A percentile compares a stretch with the other conserved stretches of the same genome.
Evolutionary conservation across 257 asterid genomes (phyloP).

Genomic region (Solanum chmielewskii): DNA sequence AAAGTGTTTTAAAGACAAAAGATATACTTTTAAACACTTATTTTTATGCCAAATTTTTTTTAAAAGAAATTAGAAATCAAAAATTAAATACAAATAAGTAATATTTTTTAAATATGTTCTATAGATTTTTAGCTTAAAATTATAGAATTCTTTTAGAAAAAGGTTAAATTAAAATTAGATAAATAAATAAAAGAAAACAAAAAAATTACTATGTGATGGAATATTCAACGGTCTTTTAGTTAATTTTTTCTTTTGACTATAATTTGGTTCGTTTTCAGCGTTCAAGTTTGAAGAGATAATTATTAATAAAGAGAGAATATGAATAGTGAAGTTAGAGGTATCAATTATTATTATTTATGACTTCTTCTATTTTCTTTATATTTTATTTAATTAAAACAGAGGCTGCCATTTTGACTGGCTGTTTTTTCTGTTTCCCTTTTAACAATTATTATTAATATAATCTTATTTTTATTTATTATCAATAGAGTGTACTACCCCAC

Average conservation of each 20-base stretch:
- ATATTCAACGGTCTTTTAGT: background rate
- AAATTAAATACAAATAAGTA: too few relatives aligned
- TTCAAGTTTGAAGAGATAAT: background rate
- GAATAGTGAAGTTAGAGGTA: background rate
- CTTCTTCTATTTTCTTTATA: background rate
- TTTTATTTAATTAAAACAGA: background rate
- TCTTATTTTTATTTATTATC: background rate
- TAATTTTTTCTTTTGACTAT: background rate
- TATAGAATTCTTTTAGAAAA: too few relatives aligned
- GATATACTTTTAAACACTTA: too few relatives aligned
- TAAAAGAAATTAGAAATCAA: too few relatives aligned
- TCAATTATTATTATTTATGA: background rate
- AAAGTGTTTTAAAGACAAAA: too few relatives aligned
- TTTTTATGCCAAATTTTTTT: too few relatives aligned
- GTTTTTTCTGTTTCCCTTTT: background rate
- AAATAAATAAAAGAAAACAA: too few relatives aligned
- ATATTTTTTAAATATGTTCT: too few relatives aligned
- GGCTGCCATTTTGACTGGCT: constrained; percentile 2
- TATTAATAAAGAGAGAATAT: background rate
- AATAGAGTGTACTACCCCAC: background rate
- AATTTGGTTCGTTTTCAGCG: background rate
- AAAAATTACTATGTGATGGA: background rate
- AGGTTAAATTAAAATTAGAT: accelerated
- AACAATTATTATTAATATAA: too few relatives aligned
- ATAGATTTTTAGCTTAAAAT: background rate